phyloP scores from a whole-genome alignment of 768 basidiomycete genomes.

The Pleurotus ostreatus region DNA sequence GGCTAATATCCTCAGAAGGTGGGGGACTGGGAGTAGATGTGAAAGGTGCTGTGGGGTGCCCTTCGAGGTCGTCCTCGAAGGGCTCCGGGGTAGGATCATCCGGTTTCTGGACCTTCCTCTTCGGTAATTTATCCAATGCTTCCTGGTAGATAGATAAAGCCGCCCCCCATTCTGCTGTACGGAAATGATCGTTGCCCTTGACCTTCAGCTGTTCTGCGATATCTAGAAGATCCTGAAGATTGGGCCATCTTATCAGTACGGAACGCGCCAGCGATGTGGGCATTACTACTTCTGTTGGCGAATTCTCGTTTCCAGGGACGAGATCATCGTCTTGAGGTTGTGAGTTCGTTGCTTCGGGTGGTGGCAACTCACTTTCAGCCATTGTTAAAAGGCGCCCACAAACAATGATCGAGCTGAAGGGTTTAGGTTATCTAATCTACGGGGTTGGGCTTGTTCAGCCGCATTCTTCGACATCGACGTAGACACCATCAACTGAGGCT shows the following conservation, averaged over 20 bases:
- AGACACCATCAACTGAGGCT: neutral
- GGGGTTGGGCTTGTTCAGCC: neutral
- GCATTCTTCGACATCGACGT: too few relatives aligned
- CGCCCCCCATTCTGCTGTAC: conserved; percentile 57
- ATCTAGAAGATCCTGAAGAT: conserved; percentile 35
- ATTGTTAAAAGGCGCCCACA: neutral
- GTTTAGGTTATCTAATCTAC: neutral
- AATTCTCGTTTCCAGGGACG: too few relatives aligned
- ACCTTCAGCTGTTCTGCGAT: conserved; percentile 63
- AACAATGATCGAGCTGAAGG: neutral
- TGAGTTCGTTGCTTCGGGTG: neutral
- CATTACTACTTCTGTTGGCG: neutral
- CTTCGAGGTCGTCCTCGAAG: conserved; percentile 4
- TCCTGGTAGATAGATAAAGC: conserved; percentile 68
- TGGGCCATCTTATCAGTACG: too few relatives aligned
- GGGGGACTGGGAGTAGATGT: conserved; percentile 3
- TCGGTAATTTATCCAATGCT: conserved; percentile 66
- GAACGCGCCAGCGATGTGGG: too few relatives aligned
- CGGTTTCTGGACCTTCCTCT: conserved; percentile 24
- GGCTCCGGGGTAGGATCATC: neutral
- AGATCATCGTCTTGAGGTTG: too few relatives aligned
- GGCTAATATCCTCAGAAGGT: conserved; percentile 13
- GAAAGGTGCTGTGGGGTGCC: conserved; percentile 8
- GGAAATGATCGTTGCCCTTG: conserved; percentile 75
- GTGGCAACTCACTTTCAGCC: conserved; percentile 1